Percentiles rank a stretch among this genome's conserved stretches.
Conservation (phyloP, 1,139 yeast species). For the Suhomyces coccinellae region DNA sequence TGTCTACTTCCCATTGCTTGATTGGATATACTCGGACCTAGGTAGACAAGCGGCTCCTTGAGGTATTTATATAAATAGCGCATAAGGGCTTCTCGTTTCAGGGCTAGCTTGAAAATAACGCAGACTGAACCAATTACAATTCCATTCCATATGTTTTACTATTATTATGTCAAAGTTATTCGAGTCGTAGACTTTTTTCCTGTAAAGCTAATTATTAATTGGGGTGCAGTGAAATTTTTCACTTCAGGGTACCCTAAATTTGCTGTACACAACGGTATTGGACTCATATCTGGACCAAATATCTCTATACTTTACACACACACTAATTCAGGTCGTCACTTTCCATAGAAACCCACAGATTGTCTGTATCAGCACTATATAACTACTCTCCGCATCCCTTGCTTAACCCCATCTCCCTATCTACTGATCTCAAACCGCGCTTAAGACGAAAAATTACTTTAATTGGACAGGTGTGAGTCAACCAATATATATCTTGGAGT, state of each 20-base stretch:
- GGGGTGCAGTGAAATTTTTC: not conserved
- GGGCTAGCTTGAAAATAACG: not conserved
- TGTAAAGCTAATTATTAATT: not conserved
- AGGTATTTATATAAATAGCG: conserved; percentile 1
- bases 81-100: not conserved
- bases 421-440: conserved; percentile 46
- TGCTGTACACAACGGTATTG: too few species aligned
- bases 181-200: not conserved
- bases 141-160: not conserved
- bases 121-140: not conserved
- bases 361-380: too few species aligned
- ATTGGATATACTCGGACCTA: conserved; percentile 34
- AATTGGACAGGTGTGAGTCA: conserved; percentile 33
- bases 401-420: conserved; percentile 1
- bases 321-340: too few species aligned
- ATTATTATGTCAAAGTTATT: not conserved
- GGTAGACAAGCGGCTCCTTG: conserved; percentile 18
- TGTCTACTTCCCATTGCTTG: conserved; percentile 29
- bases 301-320: too few species aligned
- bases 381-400: too few species aligned
- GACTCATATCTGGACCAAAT: too few species aligned
- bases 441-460: conserved; percentile 30
- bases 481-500: conserved; percentile 11
- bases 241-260: too few species aligned
- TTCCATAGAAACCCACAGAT: too few species aligned